These are phyloP conservation scores for Purpureocillium lavendulum DNA, from an alignment of 2,329 filamentous ascomycete genomes.

Conservation along the genomic window DNA sequence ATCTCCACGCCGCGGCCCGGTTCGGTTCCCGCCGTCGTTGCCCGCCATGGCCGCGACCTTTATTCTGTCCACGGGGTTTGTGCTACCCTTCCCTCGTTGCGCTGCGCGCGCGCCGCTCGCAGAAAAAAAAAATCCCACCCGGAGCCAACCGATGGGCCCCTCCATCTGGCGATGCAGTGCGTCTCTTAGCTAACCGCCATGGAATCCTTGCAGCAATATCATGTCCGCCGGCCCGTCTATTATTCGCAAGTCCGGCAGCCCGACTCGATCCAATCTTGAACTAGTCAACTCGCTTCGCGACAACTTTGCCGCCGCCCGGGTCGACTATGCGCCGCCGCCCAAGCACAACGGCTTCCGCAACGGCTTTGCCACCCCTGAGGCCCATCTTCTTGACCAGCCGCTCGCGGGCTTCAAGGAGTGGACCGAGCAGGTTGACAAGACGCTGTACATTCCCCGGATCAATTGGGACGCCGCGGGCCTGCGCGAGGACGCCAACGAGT, in stretches of 20 bases:
- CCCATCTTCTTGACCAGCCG: conserved; percentile 4
- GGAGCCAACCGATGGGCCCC: neutral
- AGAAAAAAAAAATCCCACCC: too few relatives aligned
- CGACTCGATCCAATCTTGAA: conserved; percentile 82
- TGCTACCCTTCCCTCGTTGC: conserved; percentile 9
- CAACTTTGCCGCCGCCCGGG: conserved; percentile 49
- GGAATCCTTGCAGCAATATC: conserved; percentile 53
- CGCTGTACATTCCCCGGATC: conserved; percentile 70
- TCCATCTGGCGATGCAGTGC: neutral
- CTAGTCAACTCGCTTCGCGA: conserved; percentile 79
- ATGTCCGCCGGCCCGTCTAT: conserved; percentile 78
- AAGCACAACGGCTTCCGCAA: conserved; percentile 21
- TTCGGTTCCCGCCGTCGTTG: neutral
- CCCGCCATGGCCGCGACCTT: conserved; percentile 63
- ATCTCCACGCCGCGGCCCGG: neutral
- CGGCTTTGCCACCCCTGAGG: conserved; percentile 13
- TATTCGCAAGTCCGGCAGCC: conserved; percentile 64
- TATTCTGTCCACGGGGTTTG: conserved; percentile 79
- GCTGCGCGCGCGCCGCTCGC: neutral
- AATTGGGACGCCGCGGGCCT: conserved; percentile 64
- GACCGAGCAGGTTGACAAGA: conserved; percentile 55
- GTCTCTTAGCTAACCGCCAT: conserved; percentile 1
- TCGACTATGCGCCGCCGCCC: conserved; percentile 22
- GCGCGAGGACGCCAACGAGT: conserved; percentile 71
- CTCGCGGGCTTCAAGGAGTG: conserved; percentile 42